Evolutionary conservation across 257 asterid species (phyloP).

Genomic region (Misopates orontium): DNA sequence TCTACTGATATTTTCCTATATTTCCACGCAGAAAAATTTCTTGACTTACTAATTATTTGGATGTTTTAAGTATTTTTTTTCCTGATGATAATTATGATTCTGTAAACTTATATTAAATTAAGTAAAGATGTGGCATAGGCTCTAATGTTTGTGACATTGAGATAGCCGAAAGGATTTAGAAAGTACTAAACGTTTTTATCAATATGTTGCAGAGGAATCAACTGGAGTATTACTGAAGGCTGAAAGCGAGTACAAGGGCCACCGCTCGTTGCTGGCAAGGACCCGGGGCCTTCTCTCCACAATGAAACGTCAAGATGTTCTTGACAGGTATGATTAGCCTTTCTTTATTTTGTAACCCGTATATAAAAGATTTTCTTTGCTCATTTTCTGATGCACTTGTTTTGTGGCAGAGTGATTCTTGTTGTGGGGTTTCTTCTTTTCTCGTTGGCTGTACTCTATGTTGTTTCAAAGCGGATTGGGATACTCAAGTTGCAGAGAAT

Average conservation of each 20-base stretch:
- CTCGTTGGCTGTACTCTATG: conserved; percentile 87
- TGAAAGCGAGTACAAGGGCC: conserved; percentile 93
- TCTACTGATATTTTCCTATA: not conserved
- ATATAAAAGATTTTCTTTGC: not conserved
- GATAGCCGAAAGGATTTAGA: too few relatives aligned
- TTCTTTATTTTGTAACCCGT: not conserved
- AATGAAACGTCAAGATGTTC: conserved; percentile 84
- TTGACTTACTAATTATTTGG: conserved; percentile 5
- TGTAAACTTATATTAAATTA: not conserved
- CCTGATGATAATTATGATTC: not conserved
- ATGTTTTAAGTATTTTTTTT: not conserved
- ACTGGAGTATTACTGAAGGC: conserved; percentile 74
- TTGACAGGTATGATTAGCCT: conserved; percentile 58
- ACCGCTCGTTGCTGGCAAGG: conserved; percentile 71
- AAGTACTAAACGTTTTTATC: conserved; percentile 5
- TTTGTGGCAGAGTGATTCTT: conserved; percentile 64
- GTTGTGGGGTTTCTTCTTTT: conserved; percentile 66
- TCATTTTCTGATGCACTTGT: conserved; percentile 9
- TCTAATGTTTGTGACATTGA: not conserved
- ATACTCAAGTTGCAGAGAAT: conserved; percentile 78
- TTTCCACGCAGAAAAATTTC: not conserved
- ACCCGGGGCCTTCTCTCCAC: conserved; percentile 89
- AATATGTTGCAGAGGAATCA: conserved; percentile 83
- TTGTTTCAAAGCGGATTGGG: conserved; percentile 91
- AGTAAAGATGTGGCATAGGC: not conserved